phyloP scores from a whole-genome alignment of 2,329 filamentous ascomycete species.

The Cadophora luteo-olivacea region DNA sequence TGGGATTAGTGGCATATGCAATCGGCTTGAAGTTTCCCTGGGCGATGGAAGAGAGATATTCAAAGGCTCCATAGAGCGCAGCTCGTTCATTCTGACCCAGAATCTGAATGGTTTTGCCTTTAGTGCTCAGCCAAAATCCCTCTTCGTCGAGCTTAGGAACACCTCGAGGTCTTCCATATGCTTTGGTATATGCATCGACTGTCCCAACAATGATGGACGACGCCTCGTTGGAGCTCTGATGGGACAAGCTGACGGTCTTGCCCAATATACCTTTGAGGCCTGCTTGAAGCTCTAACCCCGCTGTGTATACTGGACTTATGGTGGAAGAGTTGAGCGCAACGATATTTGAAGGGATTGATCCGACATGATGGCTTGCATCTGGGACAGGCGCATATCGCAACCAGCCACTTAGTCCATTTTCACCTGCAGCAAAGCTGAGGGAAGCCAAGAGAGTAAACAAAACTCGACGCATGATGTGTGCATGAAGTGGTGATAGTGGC shows the following conservation, averaged over 20 bases:
- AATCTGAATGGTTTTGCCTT: slow-evolving; percentile 57
- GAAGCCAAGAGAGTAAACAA: slow-evolving; percentile 5
- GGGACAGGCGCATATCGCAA: slow-evolving; percentile 66
- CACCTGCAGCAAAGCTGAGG: slow-evolving; percentile 48
- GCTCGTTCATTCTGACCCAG: slow-evolving; percentile 71
- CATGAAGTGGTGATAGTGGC: neutral
- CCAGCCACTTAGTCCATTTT: slow-evolving; percentile 68
- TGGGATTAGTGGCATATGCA: slow-evolving; percentile 59
- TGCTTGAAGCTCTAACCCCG: slow-evolving; percentile 62
- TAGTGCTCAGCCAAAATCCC: slow-evolving; percentile 65
- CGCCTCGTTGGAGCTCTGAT: slow-evolving; percentile 32
- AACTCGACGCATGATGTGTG: neutral
- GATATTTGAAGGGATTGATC: slow-evolving; percentile 54
- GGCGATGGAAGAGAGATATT: slow-evolving; percentile 70
- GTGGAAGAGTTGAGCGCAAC: slow-evolving; percentile 60
- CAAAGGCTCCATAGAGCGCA: slow-evolving; percentile 72
- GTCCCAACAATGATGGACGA: slow-evolving; percentile 57
- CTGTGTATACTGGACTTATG: slow-evolving; percentile 63
- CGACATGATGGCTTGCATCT: slow-evolving; percentile 45
- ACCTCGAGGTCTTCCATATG: slow-evolving; percentile 45
- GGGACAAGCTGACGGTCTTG: slow-evolving; percentile 47
- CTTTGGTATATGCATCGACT: slow-evolving; percentile 49
- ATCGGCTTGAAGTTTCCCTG: slow-evolving; percentile 60
- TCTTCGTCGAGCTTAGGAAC: slow-evolving; percentile 56
- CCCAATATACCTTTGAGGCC: slow-evolving; percentile 64